Base-by-base conservation (phyloP, 2,329 filamentous ascomycete species). In the Cytospora piceae region DNA sequence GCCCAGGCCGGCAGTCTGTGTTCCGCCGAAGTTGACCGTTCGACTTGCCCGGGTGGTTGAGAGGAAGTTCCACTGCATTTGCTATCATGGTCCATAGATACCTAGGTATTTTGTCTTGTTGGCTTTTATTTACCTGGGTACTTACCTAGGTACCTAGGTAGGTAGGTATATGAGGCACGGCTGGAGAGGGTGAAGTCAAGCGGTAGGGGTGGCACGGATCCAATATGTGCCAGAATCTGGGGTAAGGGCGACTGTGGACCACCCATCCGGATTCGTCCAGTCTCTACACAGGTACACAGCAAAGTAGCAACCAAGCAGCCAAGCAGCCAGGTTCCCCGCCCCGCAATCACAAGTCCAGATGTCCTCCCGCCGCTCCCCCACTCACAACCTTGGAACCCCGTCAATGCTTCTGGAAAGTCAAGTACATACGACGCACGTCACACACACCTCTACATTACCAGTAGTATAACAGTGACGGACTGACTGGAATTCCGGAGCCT, bases 231-330 rank as follows among this genome's bases (percentile, higher is more conserved):
- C 17, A 42, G 17, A 42, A 42, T 42, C 39, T 42, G 46, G 46
- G 46, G 46, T n/a, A 49, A 49, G 46, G 46, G 46, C 46, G 46
- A 49, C 46, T 22, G 46, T 49, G 46, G 46, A 49, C 46, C 46
- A 9, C n/a, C 17, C 20, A 4, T 49, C n/a, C 42, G 42, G 42
- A 22, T 49, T 8, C 8, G 42, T 49, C 20, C 20, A 49, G n/a
- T n/a, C n/a, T n/a, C n/a, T n/a, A n/a, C n/a, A n/a, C n/a, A n/a
- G n/a, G n/a, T n/a, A n/a, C n/a, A n/a, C n/a, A n/a, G n/a, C n/a
- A n/a, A n/a, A n/a, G 27, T 29, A 29, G 27, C 27, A 29, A 29
- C 27, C 27, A 29, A 29, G 27, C 27, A 29, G 27, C 27, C 27
- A 29, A 29, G 27, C 27, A 29, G 27, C 27, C 27, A 29, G 27